Conservation (phyloP, 2,329 filamentous ascomycete species). For the Botryotinia narcissicola region DNA sequence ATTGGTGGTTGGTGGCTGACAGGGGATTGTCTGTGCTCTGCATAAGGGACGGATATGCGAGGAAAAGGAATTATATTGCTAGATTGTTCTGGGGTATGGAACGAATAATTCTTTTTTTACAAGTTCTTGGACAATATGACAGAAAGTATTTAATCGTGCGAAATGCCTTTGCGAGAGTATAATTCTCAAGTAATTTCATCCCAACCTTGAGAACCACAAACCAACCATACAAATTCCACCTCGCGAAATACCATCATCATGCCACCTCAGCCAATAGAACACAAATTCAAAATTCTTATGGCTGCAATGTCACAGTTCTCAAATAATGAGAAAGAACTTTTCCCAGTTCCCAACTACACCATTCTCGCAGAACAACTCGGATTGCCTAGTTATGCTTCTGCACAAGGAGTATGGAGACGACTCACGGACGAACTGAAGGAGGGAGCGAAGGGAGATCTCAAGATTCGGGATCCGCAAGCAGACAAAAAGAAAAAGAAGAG, state of each 20-base stretch:
- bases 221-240: neutral
- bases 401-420: neutral
- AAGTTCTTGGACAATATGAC: neutral
- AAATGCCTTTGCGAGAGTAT: neutral
- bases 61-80: neutral
- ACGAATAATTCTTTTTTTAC: neutral
- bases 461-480: neutral
- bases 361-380: slow-evolving; percentile 1
- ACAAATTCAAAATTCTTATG: neutral
- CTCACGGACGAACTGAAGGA: neutral
- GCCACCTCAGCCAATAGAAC: neutral
- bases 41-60: slow-evolving; percentile 5
- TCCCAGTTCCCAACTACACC: neutral
- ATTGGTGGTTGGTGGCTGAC: neutral
- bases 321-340: neutral
- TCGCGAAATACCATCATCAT: neutral
- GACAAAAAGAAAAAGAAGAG: neutral
- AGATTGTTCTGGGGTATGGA: neutral
- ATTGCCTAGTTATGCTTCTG: neutral
- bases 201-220: neutral
- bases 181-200: neutral
- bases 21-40: slow-evolving; percentile 5
- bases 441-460: neutral
- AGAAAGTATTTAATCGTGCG: neutral
- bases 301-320: neutral